phyloP scores from a whole-genome alignment of 169 alveolate species.

The Toxoplasma gondii region DNA sequence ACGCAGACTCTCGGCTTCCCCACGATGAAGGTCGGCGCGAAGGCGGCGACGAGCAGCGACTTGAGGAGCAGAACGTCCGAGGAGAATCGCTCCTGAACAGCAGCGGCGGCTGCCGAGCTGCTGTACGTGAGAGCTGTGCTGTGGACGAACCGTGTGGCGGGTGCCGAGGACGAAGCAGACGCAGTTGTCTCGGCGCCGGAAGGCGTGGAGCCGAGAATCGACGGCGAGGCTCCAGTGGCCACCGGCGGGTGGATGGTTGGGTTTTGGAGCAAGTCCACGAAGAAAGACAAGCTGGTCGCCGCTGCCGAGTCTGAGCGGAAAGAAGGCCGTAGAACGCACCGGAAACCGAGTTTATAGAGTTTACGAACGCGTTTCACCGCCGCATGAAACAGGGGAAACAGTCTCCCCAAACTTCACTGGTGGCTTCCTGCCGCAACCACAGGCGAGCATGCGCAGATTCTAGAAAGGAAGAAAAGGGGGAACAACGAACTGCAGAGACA shows the following conservation, averaged over 20 bases:
- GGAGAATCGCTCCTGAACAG: constrained; percentile 42
- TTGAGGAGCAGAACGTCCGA: constrained; percentile 39
- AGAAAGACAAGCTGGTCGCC: constrained; percentile 4
- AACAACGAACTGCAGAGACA: too few species aligned
- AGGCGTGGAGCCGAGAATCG: background rate
- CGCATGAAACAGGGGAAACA: too few species aligned
- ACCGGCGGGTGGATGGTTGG: constrained; percentile 30
- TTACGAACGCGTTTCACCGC: too few species aligned
- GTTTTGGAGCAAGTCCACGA: constrained; percentile 42
- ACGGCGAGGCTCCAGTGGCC: background rate
- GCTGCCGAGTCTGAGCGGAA: constrained; percentile 39
- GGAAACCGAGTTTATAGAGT: too few species aligned
- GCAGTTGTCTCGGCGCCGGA: background rate
- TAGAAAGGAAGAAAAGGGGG: too few species aligned
- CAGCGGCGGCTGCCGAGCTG: constrained; percentile 44
- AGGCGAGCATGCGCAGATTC: too few species aligned
- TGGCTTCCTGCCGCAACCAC: too few species aligned
- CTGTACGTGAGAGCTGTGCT: background rate
- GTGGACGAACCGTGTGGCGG: background rate
- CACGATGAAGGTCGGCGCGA: constrained; percentile 52
- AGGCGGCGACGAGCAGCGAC: constrained; percentile 57
- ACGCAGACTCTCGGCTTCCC: constrained; percentile 24
- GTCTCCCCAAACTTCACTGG: too few species aligned
- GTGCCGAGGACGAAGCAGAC: constrained; percentile 13
- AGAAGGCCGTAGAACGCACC: too few species aligned